Conservation (phyloP, 2,329 filamentous ascomycete species). For the Paramyrothecium sp. region DNA sequence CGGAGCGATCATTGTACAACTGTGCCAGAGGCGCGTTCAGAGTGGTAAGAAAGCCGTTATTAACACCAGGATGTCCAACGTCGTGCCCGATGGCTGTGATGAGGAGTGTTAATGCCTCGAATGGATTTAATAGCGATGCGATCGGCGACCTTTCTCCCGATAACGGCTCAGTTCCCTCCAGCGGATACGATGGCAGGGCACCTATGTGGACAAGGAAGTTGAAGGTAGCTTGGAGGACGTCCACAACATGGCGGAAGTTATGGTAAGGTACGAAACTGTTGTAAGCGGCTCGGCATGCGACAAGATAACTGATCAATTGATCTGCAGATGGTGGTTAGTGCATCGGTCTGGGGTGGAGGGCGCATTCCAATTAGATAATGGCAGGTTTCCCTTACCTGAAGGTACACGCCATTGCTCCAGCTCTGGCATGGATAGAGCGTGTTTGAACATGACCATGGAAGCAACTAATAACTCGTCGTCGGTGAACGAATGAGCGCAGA, state of each 20-base stretch:
- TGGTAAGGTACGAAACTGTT: conserved; percentile 96
- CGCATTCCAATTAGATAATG: too few species aligned
- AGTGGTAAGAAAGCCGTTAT: conserved; percentile 92
- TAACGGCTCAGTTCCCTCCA: conserved; percentile 29
- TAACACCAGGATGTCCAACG: conserved; percentile 95
- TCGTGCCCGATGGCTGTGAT: conserved; percentile 98
- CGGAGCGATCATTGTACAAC: conserved; percentile 94
- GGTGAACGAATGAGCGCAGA: conserved; percentile 83
- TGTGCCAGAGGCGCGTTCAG: conserved; percentile 91
- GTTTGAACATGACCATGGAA: conserved; percentile 84
- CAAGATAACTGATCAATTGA: conserved; percentile 79
- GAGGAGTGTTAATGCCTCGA: conserved; percentile 84
- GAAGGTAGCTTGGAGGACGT: conserved; percentile 92
- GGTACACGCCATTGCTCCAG: conserved; percentile 78
- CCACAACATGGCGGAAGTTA: conserved; percentile 96
- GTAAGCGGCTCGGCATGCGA: conserved; percentile 90
- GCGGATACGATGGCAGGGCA: conserved; percentile 65
- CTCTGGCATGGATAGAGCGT: conserved; percentile 79
- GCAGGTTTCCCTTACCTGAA: too few species aligned
- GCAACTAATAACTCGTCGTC: conserved; percentile 89
- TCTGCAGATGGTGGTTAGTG: conserved; percentile 54
- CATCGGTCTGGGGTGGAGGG: too few species aligned
- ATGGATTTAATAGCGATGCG: conserved; percentile 74
- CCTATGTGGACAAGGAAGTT: conserved; percentile 83
- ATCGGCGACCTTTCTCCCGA: conserved; percentile 58